Base-by-base conservation (phyloP, 2,329 filamentous ascomycete species). In the Zalaria sp. region DNA sequence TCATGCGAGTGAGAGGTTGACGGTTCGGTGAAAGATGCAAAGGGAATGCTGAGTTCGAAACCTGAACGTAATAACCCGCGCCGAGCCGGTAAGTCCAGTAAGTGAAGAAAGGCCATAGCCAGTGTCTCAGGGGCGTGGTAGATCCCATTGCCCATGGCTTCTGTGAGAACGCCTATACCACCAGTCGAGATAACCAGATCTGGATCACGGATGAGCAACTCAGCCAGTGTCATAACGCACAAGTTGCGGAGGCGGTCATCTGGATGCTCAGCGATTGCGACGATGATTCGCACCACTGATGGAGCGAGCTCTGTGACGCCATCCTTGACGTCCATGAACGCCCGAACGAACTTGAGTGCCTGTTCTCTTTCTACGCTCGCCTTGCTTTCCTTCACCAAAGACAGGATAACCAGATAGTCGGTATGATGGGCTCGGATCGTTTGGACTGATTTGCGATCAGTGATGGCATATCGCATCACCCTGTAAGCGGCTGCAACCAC, bases 301-400 rank as follows among this genome's bases (percentile, higher is more conserved):
- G 83, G 75, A 1, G 91, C 93, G 31, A 98, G 74, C 58, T 98
- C 89, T 47, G 77, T 74, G 5, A 93, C 80, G 7, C 91, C 91
- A 47, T 87, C 85, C 57, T 95, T 95, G 49, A 96, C 86, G 57
- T 98, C 91, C 3, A 98, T 68, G 55, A 98, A 98, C 6, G 88
- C 85, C 45, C 91, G 78, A 26, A 96, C 81, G 58, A 98, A 95
- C 59, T 98, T 98, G 53, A 98, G 68, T 8, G 91, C 91, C 62
- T 98, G 91, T 60, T 98, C 91, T 41, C 93, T 77, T 65, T 98
- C 91, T 11, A 98, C 84, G 51, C 89, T 88, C n/a, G 89, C 85
- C 60, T 95, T 96, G 55, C 83, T 82, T 59, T 96, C 91, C 58
- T 96, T 96, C 49, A 93, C 86, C 29, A 98, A 68, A 1, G 91